Conservation (phyloP, 192 early-diverging fungal genomes). For the Spinellus fusiger region DNA sequence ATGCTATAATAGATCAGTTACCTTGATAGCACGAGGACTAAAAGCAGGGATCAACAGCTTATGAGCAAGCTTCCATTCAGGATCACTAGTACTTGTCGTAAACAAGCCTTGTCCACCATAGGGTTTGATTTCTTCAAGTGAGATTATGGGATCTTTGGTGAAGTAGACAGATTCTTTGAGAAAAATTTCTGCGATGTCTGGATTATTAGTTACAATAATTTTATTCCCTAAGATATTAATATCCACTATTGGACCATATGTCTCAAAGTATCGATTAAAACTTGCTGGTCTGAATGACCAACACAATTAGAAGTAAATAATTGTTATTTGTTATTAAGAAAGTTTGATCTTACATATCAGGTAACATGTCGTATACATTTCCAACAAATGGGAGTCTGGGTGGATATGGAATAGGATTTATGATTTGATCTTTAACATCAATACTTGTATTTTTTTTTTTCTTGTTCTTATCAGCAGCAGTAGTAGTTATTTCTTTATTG, state of each 20-base stretch:
- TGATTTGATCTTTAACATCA: conserved; percentile 1
- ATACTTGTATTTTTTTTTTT: conserved; percentile 10
- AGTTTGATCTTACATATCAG: conserved; percentile 8
- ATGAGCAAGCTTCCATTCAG: conserved; percentile 52
- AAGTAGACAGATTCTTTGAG: conserved; percentile 45
- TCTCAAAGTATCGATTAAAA: conserved; percentile 25
- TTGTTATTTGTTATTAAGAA: not conserved
- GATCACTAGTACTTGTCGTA: conserved; percentile 41
- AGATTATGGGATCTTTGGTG: conserved; percentile 34
- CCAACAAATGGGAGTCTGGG: conserved; percentile 14
- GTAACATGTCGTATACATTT: conserved; percentile 19
- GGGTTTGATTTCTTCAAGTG: conserved; percentile 35
- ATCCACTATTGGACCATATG: conserved; percentile 32
- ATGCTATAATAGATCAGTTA: no score
- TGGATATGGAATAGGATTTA: not conserved
- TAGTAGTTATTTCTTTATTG: no score
- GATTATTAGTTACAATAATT: conserved; percentile 31
- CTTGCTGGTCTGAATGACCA: not conserved
- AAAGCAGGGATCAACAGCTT: conserved; percentile 57
- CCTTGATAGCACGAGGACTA: conserved; percentile 33
- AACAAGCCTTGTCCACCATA: conserved; percentile 46
- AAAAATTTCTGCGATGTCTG: conserved; percentile 35
- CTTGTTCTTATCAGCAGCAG: conserved; percentile 4
- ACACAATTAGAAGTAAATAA: not conserved
- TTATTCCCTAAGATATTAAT: conserved; percentile 6